Conservation (phyloP, 164 flowering plant species). For the Macadamia tetraphylla region DNA sequence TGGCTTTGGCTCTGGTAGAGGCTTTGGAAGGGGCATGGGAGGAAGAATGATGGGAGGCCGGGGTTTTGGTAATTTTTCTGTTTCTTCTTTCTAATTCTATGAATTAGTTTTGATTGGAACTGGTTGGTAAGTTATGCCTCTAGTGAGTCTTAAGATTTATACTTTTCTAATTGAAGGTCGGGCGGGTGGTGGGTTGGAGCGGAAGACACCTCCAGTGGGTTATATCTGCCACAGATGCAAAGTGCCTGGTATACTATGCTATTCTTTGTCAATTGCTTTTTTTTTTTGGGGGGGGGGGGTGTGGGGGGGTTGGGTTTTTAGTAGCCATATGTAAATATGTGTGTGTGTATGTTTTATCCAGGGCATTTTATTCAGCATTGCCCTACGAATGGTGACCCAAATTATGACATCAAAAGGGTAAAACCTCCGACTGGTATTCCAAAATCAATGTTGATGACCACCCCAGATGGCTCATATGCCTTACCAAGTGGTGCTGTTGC, state of each 20-base stretch:
- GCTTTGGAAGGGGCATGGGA: constrained; percentile 79
- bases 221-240: constrained; percentile 94
- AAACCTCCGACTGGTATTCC: constrained; percentile 98
- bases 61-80: constrained; percentile 60
- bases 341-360: constrained; percentile 16
- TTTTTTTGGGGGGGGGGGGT: too few relatives aligned
- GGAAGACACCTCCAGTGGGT: constrained; percentile 88
- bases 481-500: constrained; percentile 90
- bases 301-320: too few relatives aligned
- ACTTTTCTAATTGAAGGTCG: constrained; percentile 24
- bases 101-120: background rate
- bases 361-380: constrained; percentile 98
- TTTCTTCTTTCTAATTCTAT: background rate
- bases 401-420: constrained; percentile 72
- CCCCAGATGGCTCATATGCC: constrained; percentile 95
- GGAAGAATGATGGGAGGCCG: constrained; percentile 79
- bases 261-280: background rate
- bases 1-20: constrained; percentile 71
- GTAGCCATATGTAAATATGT: background rate
- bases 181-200: constrained; percentile 41
- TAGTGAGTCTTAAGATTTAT: too few relatives aligned
- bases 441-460: constrained; percentile 88
- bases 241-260: constrained; percentile 59
- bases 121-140: too few relatives aligned
- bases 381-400: constrained; percentile 97